phyloP scores from a whole-genome alignment of 768 basidiomycete species.

The Mrakia blollopis region DNA sequence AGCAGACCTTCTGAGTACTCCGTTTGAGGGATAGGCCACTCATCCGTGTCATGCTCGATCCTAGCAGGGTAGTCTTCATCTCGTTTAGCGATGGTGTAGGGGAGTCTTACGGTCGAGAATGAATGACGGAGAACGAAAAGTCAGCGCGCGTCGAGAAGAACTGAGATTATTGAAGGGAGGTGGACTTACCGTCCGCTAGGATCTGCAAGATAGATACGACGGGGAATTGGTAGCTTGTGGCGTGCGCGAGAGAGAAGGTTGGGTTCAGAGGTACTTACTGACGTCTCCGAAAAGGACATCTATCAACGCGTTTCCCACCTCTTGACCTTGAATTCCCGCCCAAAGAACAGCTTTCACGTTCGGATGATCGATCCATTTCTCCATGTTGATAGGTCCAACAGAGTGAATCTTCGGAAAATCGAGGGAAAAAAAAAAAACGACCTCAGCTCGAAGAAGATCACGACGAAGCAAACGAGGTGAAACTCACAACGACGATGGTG shows the following conservation, averaged over 20 bases:
- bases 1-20: slow-evolving; percentile 48
- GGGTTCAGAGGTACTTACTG: slow-evolving; percentile 63
- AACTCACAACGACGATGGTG: slow-evolving; percentile 56
- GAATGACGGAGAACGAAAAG: background rate
- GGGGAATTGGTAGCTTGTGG: too few relatives aligned
- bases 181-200: background rate
- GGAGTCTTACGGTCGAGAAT: slow-evolving; percentile 47
- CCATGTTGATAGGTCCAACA: slow-evolving; percentile 53
- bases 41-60: background rate
- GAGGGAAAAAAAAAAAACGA: background rate
- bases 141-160: too few relatives aligned
- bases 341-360: slow-evolving; percentile 54
- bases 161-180: too few relatives aligned
- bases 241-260: too few relatives aligned
- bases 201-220: background rate
- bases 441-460: background rate
- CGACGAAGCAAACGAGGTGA: background rate
- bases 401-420: slow-evolving; percentile 54
- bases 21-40: slow-evolving; percentile 46
- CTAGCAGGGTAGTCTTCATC: slow-evolving; percentile 53
- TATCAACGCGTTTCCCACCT: slow-evolving; percentile 64
- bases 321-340: slow-evolving; percentile 50
- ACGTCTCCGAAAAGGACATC: slow-evolving; percentile 63
- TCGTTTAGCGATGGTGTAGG: slow-evolving; percentile 69
- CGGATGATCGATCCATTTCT: slow-evolving; percentile 70